Evolutionary conservation across 1,284 basidiomycete species (phyloP), one percentile per base, ranked within the genome.

Genomic region (Tremellales sp.): DNA sequence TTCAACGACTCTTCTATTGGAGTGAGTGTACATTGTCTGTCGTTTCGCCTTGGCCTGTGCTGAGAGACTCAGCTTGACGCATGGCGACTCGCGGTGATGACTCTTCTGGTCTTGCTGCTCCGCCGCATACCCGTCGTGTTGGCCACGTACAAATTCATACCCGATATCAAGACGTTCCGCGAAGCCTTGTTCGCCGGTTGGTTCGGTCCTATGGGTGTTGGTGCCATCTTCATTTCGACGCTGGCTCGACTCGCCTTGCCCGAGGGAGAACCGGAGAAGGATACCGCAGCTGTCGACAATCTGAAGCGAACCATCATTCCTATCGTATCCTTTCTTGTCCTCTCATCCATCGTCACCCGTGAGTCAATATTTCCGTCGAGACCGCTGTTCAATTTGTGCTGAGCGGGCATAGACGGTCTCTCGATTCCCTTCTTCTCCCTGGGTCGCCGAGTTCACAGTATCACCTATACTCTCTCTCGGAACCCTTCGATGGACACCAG

Each of bases 361-460:
- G 65, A 64, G 84, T 62, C 5, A 19, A 25, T 29, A 33, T 35
- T 13, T 25, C 21, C 19, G n/a, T n/a, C n/a, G n/a, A n/a, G n/a
- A n/a, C n/a, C n/a, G n/a, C n/a, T n/a, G n/a, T n/a, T n/a, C n/a
- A n/a, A n/a, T n/a, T n/a, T n/a, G n/a, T n/a, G n/a, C n/a, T n/a
- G n/a, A n/a, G n/a, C n/a, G n/a, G 7, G 29, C 27, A 10, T 59
- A 86, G 86, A 97, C 65, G 92, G 92, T 6, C 78, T 97, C 5
- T 92, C 89, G 19, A 94, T 97, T 57, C 90, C 92, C 0, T 87
- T 86, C 72, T 92, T 96, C 78, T 89, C 89, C 23, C 82, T 96
- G 25, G 86, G 90, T 12, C 80, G 87, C 25, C 83, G 89, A 26
- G 89, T 96, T 6, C 89, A 92, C 69, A 84, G 86, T 13, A 87